A percentile compares a stretch with the other conserved stretches of the same genome.
These are phyloP conservation scores for Hsuehochloa calcarea DNA, from an alignment of 176 grass and related monocot genomes.

Conservation along the genomic window DNA sequence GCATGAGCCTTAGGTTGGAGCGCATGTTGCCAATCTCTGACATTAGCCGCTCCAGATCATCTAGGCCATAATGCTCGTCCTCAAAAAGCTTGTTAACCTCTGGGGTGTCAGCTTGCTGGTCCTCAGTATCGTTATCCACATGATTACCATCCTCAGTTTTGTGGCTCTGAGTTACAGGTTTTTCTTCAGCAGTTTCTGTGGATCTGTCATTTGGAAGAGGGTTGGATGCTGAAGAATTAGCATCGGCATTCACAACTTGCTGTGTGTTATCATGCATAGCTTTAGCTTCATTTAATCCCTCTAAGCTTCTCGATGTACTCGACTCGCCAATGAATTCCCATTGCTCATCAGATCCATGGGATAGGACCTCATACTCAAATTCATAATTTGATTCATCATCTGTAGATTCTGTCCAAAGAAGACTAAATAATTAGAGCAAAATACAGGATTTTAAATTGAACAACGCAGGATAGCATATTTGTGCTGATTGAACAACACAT, in stretches of 20 bases:
- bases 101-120: slow-evolving; percentile 25
- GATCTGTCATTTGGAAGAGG: slow-evolving; percentile 28
- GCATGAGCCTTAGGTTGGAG: slow-evolving; percentile 81
- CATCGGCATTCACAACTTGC: slow-evolving; percentile 15
- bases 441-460: not conserved
- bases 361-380: slow-evolving; percentile 79
- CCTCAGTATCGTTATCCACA: slow-evolving; percentile 6
- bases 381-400: slow-evolving; percentile 83
- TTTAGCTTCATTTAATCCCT: slow-evolving; percentile 40
- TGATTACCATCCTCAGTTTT: slow-evolving; percentile 13
- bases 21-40: slow-evolving; percentile 85
- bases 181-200: slow-evolving; percentile 32
- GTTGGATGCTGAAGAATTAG: slow-evolving; percentile 21
- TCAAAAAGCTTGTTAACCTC: slow-evolving; percentile 29
- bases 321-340: slow-evolving; percentile 62
- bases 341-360: slow-evolving; percentile 83
- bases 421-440: slow-evolving; percentile 33
- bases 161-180: slow-evolving; percentile 5
- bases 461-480: not conserved
- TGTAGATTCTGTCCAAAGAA: slow-evolving; percentile 62
- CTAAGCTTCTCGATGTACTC: slow-evolving; percentile 45
- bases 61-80: slow-evolving; percentile 70
- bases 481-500: not conserved
- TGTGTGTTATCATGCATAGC: slow-evolving; percentile 21
- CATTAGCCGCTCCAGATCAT: slow-evolving; percentile 81